Base-by-base conservation (phyloP, 2,329 filamentous ascomycete genomes). In the Clarireedia paspali region DNA sequence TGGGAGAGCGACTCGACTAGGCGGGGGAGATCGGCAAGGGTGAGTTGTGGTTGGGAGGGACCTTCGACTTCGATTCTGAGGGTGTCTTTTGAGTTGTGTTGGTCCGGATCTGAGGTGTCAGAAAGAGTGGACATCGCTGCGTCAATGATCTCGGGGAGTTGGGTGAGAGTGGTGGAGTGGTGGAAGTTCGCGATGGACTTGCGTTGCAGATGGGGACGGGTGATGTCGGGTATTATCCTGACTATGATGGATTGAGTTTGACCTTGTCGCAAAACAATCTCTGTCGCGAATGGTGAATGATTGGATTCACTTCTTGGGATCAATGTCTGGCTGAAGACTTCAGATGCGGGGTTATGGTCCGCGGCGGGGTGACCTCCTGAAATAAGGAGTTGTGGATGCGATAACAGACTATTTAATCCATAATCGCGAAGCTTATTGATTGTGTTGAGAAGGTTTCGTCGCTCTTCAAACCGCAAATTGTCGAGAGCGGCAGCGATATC, bases 371-470 rank as follows among this genome's bases (percentile, higher is more conserved):
- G 40, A 6, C 52, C 27, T 2, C 49, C 54, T 12, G 20, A 53
- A 14, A 56, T 47, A 26, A 56, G n/a, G 9, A 56, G 48, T 12
- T 56, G 49, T 10, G 54, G 49, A 5, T 34, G 26, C n/a, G 47
- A 51, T 27, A 51, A 26, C 12, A 45, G 26, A 34, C 14, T 20
- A 10, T 55, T 39, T 7, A 55, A 47, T 15, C 47, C 47, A 50
- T 51, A 9, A 17, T 45, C 26, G 2, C 48, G 53, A 20, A 55
- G 53, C 57, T 77, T 76, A 59, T 80, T 77, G 57, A 83, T 74
- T 5, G 39, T 42, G 15, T 5, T n/a, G 17, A 42, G 39, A 20
- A 20, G 12, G n/a, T 20, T n/a, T 20, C 17, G 39, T 42, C 17
- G 15, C 15, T 42, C 39, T 42, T 20, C 39, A 42, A 20, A 20